Evolutionary conservation across 2,329 filamentous ascomycete species (phyloP).

Genomic region (Fusarium denticulatum): DNA sequence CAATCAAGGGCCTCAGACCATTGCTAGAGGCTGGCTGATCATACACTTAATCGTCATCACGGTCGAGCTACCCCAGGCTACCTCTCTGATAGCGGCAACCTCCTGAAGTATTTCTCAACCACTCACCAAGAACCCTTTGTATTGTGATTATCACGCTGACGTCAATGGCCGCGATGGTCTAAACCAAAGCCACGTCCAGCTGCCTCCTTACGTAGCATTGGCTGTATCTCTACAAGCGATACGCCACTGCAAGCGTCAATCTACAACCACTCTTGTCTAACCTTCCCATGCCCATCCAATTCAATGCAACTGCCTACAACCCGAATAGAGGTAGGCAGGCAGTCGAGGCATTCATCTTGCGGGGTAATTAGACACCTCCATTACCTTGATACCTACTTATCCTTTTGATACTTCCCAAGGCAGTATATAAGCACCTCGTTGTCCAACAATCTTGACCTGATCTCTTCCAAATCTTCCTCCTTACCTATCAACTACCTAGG

Average conservation of each 20-base stretch:
- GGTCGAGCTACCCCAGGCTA: neutral
- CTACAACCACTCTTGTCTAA: neutral
- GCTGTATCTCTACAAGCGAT: constrained; percentile 3
- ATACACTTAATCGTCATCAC: constrained; percentile 25
- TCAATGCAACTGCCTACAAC: neutral
- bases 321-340: neutral
- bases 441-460: neutral
- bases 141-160: constrained; percentile 45
- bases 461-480: neutral
- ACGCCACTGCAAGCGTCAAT: constrained; percentile 1
- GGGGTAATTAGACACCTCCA: constrained; percentile 37
- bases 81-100: constrained; percentile 18
- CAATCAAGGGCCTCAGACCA: constrained; percentile 23
- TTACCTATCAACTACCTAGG: neutral
- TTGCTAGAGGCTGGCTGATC: constrained; percentile 27
- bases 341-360: constrained; percentile 35
- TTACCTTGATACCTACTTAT: neutral
- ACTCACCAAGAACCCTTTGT: constrained; percentile 15
- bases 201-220: constrained; percentile 9
- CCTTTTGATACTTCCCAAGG: constrained; percentile 5
- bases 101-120: constrained; percentile 3
- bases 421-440: constrained; percentile 31
- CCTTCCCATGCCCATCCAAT: neutral
- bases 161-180: constrained; percentile 41
- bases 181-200: constrained; percentile 26